Conservation (phyloP, 148 eudicot genomes). For the Arctostaphylos glauca region DNA sequence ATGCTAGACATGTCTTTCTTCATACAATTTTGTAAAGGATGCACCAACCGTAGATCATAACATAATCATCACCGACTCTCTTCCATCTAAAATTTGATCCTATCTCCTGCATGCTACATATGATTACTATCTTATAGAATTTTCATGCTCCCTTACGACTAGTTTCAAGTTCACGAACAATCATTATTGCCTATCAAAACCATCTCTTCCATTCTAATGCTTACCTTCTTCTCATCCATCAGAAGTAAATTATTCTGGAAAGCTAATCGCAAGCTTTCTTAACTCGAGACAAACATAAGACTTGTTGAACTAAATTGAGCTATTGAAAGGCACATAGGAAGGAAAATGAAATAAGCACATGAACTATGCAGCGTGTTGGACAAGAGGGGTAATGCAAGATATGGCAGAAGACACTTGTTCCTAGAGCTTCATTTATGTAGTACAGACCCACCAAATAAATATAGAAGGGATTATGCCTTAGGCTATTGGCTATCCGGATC, state of each 20-base stretch:
- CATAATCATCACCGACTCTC: background rate
- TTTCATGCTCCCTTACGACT: background rate
- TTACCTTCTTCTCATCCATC: background rate
- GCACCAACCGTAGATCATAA: background rate
- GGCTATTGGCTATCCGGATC: too few species aligned
- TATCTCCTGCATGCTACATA: background rate
- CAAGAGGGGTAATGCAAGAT: background rate
- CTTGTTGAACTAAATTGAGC: background rate
- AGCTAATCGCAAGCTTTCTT: background rate
- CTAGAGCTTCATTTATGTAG: background rate
- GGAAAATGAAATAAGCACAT: background rate
- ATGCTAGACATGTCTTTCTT: background rate
- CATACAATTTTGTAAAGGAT: background rate
- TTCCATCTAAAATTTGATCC: background rate
- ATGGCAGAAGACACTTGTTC: background rate
- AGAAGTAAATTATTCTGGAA: background rate
- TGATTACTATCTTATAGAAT: background rate
- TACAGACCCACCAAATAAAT: too few species aligned
- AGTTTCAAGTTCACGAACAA: slow-evolving; percentile 1
- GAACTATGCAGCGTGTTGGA: background rate
- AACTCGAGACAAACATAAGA: background rate
- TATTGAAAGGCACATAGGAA: background rate
- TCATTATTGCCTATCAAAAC: background rate
- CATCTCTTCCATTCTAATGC: background rate
- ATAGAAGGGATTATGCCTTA: too few species aligned